These are phyloP conservation scores for Mortierella hygrophila DNA, from an alignment of 192 early-diverging fungal species.

Conservation along the genomic window DNA sequence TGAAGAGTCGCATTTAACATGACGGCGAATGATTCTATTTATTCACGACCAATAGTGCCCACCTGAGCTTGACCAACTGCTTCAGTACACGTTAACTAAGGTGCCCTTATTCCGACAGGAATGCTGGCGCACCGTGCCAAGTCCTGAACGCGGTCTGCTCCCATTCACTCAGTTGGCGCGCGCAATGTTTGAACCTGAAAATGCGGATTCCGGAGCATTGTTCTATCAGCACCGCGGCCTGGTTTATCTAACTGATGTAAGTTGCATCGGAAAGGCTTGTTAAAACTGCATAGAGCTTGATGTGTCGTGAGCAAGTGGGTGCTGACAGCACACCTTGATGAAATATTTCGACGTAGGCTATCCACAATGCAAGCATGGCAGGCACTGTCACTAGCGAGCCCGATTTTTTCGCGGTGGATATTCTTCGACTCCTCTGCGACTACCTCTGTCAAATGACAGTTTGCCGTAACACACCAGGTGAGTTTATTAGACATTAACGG, in stretches of 20 bases:
- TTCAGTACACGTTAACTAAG: conserved; percentile 19
- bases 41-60: conserved; percentile 21
- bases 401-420: conserved; percentile 37
- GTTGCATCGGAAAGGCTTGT: background rate
- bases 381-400: conserved; percentile 28
- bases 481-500: background rate
- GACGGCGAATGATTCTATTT: background rate
- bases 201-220: conserved; percentile 18
- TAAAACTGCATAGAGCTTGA: background rate
- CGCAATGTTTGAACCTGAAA: conserved; percentile 35
- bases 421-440: conserved; percentile 26
- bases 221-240: conserved; percentile 37
- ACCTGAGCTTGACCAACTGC: conserved; percentile 29
- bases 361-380: background rate
- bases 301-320: background rate
- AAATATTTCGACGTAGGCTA: background rate
- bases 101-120: conserved; percentile 15
- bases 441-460: conserved; percentile 40
- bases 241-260: conserved; percentile 44
- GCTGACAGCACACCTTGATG: background rate
- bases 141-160: conserved; percentile 17
- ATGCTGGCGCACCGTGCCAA: conserved; percentile 32
- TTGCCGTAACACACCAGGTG: conserved; percentile 39
- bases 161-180: conserved; percentile 32
- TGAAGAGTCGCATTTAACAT: background rate